Evolutionary conservation across 2,329 filamentous ascomycete species (phyloP).

Genomic region (Fusarium sp.): DNA sequence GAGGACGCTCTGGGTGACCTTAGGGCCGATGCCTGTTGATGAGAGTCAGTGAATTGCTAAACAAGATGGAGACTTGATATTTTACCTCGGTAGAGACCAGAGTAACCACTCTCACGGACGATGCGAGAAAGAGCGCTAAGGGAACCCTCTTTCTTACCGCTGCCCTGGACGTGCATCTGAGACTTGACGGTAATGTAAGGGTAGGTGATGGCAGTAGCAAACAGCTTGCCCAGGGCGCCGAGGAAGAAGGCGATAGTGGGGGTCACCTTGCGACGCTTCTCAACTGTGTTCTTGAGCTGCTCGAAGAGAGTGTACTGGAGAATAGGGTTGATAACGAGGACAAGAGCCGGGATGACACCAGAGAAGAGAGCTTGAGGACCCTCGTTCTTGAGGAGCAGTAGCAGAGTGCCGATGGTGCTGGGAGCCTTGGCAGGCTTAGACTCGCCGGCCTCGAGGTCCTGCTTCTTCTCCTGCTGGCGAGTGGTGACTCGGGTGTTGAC

Average conservation of each 20-base stretch:
- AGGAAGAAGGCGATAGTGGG: constrained; percentile 90
- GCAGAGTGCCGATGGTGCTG: constrained; percentile 82
- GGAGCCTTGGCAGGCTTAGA: constrained; percentile 62
- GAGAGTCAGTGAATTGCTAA: constrained; percentile 15
- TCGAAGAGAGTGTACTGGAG: constrained; percentile 99
- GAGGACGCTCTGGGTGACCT: constrained; percentile 95
- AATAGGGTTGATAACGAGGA: constrained; percentile 97
- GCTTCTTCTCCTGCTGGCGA: constrained; percentile 69
- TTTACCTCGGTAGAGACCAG: constrained; percentile 89
- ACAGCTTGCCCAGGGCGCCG: constrained; percentile 91
- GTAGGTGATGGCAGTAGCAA: constrained; percentile 94
- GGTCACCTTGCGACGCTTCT: constrained; percentile 78
- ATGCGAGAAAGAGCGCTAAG: constrained; percentile 81
- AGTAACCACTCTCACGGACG: constrained; percentile 88
- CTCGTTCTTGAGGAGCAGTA: constrained; percentile 83
- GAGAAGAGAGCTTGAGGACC: constrained; percentile 87
- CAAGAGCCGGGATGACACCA: constrained; percentile 89
- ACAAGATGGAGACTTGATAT: constrained; percentile 40
- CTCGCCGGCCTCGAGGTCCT: constrained; percentile 55
- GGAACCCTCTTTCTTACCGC: constrained; percentile 83
- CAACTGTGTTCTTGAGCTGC: constrained; percentile 92
- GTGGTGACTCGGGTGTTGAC: constrained; percentile 99
- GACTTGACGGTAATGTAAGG: constrained; percentile 99
- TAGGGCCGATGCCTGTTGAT: constrained; percentile 84
- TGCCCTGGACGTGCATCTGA: constrained; percentile 90